Evolutionary conservation across 176 grass and related monocot genomes (phyloP).

Genomic region (Otatea glauca): DNA sequence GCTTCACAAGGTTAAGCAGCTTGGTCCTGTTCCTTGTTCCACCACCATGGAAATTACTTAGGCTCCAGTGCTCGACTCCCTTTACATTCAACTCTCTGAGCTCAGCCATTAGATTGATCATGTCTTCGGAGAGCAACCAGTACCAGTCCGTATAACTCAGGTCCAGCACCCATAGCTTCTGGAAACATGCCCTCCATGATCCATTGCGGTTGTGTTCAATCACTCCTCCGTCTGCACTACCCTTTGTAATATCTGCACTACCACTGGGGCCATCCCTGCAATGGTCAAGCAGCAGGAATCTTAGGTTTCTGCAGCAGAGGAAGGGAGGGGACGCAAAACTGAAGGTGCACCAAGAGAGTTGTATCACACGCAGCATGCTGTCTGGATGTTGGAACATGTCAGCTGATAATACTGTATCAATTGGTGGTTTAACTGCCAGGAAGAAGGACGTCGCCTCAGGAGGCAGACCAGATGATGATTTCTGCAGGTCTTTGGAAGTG

Average conservation of each 20-base stretch:
- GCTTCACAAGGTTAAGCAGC: neutral
- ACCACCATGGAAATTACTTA: neutral
- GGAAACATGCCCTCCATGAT: neutral
- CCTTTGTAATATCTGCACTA: too few species aligned
- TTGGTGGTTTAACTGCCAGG: neutral
- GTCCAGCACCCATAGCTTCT: neutral
- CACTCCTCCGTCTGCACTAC: too few species aligned
- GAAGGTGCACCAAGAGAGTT: neutral
- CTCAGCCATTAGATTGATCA: neutral
- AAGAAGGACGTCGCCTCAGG: neutral
- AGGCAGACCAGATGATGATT: neutral
- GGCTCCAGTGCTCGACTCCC: neutral
- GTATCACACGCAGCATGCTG: neutral
- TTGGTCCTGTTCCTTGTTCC: too few species aligned
- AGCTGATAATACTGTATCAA: neutral
- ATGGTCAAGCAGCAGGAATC: neutral
- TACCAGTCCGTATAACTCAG: neutral
- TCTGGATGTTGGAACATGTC: neutral
- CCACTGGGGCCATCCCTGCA: neutral
- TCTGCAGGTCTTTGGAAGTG: fast-evolving
- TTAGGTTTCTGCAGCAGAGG: neutral
- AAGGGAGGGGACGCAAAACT: conserved; percentile 42
- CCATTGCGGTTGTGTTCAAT: too few species aligned
- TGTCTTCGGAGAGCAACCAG: neutral
- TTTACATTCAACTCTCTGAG: neutral